Conservation (phyloP, 371 early-diverging fungal species). For the Catenaria anguillulae region DNA sequence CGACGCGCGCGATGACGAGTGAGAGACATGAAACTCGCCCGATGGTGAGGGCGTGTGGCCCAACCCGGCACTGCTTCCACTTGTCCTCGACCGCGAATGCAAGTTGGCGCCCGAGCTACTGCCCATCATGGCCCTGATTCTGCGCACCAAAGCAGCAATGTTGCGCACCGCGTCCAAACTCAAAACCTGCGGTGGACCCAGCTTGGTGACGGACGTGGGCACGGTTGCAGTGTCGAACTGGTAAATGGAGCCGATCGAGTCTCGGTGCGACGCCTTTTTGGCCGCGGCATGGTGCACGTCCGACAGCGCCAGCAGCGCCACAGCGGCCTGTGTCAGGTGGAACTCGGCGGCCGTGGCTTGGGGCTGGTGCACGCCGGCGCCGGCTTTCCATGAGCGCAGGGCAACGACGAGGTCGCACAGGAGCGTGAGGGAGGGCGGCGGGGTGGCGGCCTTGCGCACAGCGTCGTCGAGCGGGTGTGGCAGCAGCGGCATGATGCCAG, state of each 20-base stretch:
- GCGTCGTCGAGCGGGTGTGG: conserved; percentile 4
- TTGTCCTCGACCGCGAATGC: too few species aligned
- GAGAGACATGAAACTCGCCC: too few species aligned
- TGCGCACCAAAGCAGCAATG: too few species aligned
- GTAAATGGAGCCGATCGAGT: conserved; percentile 3
- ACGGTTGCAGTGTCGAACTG: background rate
- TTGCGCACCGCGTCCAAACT: too few species aligned
- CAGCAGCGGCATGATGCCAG: conserved; percentile 1
- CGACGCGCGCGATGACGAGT: too few species aligned
- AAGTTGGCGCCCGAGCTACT: too few species aligned
- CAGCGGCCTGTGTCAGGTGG: conserved; percentile 5
- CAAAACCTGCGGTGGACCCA: too few species aligned
- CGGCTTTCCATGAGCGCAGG: background rate
- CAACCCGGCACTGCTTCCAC: too few species aligned
- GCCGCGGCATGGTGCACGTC: background rate
- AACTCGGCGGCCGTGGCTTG: background rate
- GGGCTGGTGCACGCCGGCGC: background rate
- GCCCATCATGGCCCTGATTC: too few species aligned
- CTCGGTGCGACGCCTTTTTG: background rate
- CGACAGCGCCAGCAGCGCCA: background rate
- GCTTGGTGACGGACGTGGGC: too few species aligned
- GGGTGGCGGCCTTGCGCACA: background rate
- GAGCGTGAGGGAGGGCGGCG: background rate
- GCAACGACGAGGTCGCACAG: background rate
- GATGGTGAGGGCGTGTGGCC: too few species aligned